phyloP scores from a whole-genome alignment of 352 stramenopile species.

The Phytophthora ohioensis region DNA sequence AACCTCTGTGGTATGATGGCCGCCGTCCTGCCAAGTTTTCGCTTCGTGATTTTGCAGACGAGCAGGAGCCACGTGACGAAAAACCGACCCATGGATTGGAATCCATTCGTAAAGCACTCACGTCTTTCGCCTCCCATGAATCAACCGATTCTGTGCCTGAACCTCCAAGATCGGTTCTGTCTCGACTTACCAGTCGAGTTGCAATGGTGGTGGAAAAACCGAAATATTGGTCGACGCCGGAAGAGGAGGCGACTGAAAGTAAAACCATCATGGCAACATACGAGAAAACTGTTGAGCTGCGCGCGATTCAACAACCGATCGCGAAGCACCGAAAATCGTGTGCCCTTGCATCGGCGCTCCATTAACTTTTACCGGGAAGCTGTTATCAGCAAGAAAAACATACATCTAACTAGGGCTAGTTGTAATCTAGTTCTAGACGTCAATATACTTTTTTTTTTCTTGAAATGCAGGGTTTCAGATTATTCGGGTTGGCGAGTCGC shows the following conservation, averaged over 20 bases:
- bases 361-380: no score
- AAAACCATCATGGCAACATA: conserved; percentile 33
- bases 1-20: conserved; percentile 42
- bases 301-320: neutral
- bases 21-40: conserved; percentile 41
- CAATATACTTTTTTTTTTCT: no score
- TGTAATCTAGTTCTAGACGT: no score
- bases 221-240: conserved; percentile 33
- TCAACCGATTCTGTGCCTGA: conserved; percentile 18
- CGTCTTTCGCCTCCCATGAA: conserved; percentile 30
- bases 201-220: conserved; percentile 43
- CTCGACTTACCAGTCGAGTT: conserved; percentile 33
- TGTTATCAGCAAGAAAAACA: no score
- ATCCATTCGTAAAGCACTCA: conserved; percentile 31
- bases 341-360: neutral
- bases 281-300: conserved; percentile 24
- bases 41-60: conserved; percentile 31
- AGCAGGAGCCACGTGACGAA: conserved; percentile 25
- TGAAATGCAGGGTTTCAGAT: no score
- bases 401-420: no score
- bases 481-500: no score
- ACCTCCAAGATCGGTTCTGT: conserved; percentile 17
- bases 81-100: conserved; percentile 35
- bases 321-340: conserved; percentile 15
- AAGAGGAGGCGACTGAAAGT: conserved; percentile 26